Conservation (phyloP, 2,329 filamentous ascomycete genomes). For the Myriosclerotinia curreyana region DNA sequence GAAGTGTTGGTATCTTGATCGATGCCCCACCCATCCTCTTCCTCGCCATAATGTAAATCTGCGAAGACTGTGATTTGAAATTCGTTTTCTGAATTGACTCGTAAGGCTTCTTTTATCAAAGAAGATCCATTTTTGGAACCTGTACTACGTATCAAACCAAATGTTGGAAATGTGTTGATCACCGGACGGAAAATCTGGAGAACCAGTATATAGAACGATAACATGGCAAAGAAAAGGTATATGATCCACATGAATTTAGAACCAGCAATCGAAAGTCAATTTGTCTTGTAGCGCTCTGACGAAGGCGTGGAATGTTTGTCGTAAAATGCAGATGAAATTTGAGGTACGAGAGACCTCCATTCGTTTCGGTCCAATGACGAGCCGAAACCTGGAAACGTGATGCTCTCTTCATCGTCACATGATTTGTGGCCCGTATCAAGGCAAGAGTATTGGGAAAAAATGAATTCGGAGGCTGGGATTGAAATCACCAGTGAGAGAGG, state of each 20-base stretch:
- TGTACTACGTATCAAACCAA: neutral
- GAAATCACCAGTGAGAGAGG: no score
- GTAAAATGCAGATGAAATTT: neutral
- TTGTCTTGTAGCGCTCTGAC: neutral
- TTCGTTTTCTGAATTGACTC: conserved; percentile 18
- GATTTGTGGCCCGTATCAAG: no score
- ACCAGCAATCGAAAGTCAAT: neutral
- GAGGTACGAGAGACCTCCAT: neutral
- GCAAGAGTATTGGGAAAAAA: no score
- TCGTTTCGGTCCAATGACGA: neutral
- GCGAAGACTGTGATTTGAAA: conserved; percentile 54
- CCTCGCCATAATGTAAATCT: conserved; percentile 69
- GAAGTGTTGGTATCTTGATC: conserved; percentile 56
- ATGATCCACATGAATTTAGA: neutral
- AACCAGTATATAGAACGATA: neutral
- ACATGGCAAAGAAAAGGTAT: neutral
- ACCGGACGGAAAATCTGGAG: neutral
- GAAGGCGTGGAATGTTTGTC: neutral
- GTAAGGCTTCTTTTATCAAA: neutral
- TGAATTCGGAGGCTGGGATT: no score
- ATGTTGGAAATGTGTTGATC: neutral
- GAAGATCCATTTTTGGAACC: neutral
- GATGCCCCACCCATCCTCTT: conserved; percentile 43
- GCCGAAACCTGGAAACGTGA: neutral
- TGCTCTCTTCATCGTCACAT: neutral